Conservation (phyloP, 306 rosid genomes). For the Arachis stenosperma region DNA sequence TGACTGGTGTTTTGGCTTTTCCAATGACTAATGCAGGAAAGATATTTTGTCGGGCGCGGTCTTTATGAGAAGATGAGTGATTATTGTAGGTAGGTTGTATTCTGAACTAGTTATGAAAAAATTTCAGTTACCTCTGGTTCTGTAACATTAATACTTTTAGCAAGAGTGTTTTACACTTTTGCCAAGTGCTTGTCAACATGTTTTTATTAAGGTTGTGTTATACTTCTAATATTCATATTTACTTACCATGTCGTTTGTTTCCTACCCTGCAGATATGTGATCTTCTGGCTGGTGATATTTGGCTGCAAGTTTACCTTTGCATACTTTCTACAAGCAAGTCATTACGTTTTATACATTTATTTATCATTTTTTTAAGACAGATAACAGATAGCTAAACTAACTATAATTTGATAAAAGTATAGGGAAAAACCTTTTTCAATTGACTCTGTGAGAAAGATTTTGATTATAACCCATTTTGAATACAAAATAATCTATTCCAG, state of each 20-base stretch:
- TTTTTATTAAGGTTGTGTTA: neutral
- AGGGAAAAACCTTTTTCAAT: neutral
- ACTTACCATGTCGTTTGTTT: slow-evolving; percentile 7
- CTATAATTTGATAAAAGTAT: neutral
- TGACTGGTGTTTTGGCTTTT: slow-evolving; percentile 38
- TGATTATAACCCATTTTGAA: neutral
- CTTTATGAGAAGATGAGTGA: slow-evolving; percentile 85
- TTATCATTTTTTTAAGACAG: neutral
- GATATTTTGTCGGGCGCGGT: slow-evolving; percentile 95
- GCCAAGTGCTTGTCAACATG: slow-evolving; percentile 29
- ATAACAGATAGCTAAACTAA: neutral
- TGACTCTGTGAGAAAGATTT: neutral
- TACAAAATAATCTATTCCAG: neutral
- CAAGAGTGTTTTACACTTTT: slow-evolving; percentile 6
- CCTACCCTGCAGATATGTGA: slow-evolving; percentile 68
- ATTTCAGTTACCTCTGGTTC: slow-evolving; percentile 12
- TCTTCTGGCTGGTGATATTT: slow-evolving; percentile 82
- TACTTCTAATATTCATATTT: slow-evolving; percentile 1
- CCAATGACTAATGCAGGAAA: slow-evolving; percentile 65
- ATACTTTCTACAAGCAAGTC: slow-evolving; percentile 93
- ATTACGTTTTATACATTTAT: neutral
- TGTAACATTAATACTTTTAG: slow-evolving; percentile 13
- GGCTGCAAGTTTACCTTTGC: slow-evolving; percentile 87
- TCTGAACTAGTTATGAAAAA: slow-evolving; percentile 25
- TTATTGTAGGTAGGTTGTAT: slow-evolving; percentile 74